phyloP scores from a whole-genome alignment of 1,284 basidiomycete species.

The Rhodotorula sp. region DNA sequence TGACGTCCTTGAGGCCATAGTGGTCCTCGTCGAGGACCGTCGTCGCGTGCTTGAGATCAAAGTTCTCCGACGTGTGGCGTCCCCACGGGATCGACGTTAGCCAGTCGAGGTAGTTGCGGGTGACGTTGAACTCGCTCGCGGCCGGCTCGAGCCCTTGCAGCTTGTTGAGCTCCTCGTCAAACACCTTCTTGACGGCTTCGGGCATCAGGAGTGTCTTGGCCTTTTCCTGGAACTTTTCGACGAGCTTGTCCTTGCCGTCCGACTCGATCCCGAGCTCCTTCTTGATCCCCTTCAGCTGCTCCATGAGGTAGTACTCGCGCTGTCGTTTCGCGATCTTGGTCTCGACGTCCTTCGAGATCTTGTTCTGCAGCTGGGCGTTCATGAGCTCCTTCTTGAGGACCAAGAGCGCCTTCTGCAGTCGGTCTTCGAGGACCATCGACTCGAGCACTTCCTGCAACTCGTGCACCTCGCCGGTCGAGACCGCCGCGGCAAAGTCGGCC shows the following conservation, averaged over 20 bases:
- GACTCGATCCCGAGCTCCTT: slow-evolving; percentile 97
- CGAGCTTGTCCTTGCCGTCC: slow-evolving; percentile 95
- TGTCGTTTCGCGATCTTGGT: slow-evolving; percentile 96
- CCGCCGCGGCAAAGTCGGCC: slow-evolving; percentile 96
- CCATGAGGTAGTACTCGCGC: slow-evolving; percentile 96
- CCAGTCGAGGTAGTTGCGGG: slow-evolving; percentile 94
- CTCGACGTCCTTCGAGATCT: slow-evolving; percentile 92
- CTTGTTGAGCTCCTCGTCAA: slow-evolving; percentile 95
- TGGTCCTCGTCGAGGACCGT: slow-evolving; percentile 92
- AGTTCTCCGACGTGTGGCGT: slow-evolving; percentile 89
- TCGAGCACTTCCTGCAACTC: slow-evolving; percentile 95
- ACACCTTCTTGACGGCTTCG: slow-evolving; percentile 84
- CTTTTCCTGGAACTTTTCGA: slow-evolving; percentile 93
- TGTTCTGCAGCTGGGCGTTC: slow-evolving; percentile 92
- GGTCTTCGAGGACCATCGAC: slow-evolving; percentile 78
- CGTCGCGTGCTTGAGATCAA: slow-evolving; percentile 79
- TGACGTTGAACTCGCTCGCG: slow-evolving; percentile 84
- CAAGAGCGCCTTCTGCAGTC: slow-evolving; percentile 82
- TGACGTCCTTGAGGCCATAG: slow-evolving; percentile 92
- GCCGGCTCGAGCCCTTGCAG: slow-evolving; percentile 82
- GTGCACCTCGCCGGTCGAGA: slow-evolving; percentile 82
- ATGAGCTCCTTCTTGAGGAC: slow-evolving; percentile 98
- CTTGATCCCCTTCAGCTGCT: slow-evolving; percentile 98
- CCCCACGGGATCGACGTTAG: slow-evolving; percentile 97
- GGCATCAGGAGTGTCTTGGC: slow-evolving; percentile 88